phyloP scores from a whole-genome alignment of 2,329 filamentous ascomycete species.

The Dothiorella sarmentorum region DNA sequence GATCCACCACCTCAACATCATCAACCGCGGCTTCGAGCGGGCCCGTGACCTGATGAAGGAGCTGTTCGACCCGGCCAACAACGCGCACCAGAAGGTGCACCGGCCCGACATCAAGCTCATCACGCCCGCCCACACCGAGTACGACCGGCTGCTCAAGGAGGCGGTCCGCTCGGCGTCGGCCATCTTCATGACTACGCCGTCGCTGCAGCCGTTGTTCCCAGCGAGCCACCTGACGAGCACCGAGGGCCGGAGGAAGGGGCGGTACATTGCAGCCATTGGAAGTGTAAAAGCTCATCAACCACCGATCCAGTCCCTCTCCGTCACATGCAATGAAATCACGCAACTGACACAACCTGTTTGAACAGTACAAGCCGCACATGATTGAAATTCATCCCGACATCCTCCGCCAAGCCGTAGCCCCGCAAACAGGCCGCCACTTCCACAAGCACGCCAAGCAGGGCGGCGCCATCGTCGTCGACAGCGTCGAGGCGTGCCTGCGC shows the following conservation, averaged over 20 bases:
- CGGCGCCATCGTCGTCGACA: constrained; percentile 61
- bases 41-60: constrained; percentile 52
- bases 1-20: constrained; percentile 76
- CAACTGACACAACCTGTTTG: background rate
- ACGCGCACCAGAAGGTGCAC: constrained; percentile 11
- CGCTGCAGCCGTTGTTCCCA: constrained; percentile 71
- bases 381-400: constrained; percentile 77
- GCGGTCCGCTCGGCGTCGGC: constrained; percentile 71
- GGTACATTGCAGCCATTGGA: constrained; percentile 70
- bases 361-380: constrained; percentile 66
- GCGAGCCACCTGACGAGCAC: constrained; percentile 66
- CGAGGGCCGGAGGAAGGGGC: constrained; percentile 66
- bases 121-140: constrained; percentile 69
- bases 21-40: constrained; percentile 69
- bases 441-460: constrained; percentile 61
- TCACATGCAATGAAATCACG: background rate
- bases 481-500: constrained; percentile 71
- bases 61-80: constrained; percentile 51
- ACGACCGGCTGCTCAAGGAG: constrained; percentile 63
- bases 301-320: no score
- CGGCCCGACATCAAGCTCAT: constrained; percentile 62
- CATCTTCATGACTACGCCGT: constrained; percentile 86
- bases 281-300: no score
- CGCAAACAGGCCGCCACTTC: constrained; percentile 57
- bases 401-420: constrained; percentile 59